These are phyloP conservation scores for Amauroascus niger DNA, from an alignment of 2,329 filamentous ascomycete genomes.

Conservation along the genomic window DNA sequence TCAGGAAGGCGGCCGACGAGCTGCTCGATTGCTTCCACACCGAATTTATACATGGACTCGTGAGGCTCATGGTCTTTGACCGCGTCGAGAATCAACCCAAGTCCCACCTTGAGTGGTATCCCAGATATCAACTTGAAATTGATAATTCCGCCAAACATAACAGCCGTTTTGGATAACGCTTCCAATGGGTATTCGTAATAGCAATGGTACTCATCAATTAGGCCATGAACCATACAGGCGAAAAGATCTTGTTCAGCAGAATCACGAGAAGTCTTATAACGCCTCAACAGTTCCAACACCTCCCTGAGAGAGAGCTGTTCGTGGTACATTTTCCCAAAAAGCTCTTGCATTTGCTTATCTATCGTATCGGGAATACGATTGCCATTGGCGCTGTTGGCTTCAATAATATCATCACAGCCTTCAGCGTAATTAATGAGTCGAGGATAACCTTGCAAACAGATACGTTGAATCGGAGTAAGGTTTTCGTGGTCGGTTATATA, in stretches of 20 bases:
- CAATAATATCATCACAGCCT: slow-evolving; percentile 83
- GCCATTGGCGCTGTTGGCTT: slow-evolving; percentile 69
- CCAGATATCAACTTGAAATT: slow-evolving; percentile 85
- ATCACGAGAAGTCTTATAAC: slow-evolving; percentile 79
- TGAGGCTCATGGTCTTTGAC: slow-evolving; percentile 75
- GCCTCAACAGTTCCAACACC: slow-evolving; percentile 72
- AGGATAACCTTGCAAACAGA: slow-evolving; percentile 86
- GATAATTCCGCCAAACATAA: slow-evolving; percentile 93
- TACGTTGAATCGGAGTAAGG: slow-evolving; percentile 69
- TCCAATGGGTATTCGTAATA: slow-evolving; percentile 95
- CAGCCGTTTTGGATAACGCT: slow-evolving; percentile 86
- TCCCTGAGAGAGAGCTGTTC: slow-evolving; percentile 77
- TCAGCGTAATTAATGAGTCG: slow-evolving; percentile 93
- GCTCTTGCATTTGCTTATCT: slow-evolving; percentile 88
- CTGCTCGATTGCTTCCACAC: slow-evolving; percentile 86
- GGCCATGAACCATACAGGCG: slow-evolving; percentile 93
- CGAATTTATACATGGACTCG: slow-evolving; percentile 95
- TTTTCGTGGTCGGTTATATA: slow-evolving; percentile 53
- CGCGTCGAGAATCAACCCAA: slow-evolving; percentile 95
- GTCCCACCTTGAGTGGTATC: slow-evolving; percentile 81
- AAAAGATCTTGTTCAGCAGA: slow-evolving; percentile 87
- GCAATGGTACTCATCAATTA: slow-evolving; percentile 95
- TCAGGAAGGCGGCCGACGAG: slow-evolving; percentile 73
- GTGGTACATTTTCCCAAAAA: slow-evolving; percentile 97
- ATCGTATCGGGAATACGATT: slow-evolving; percentile 70